Base-by-base conservation (phyloP, 1,284 basidiomycete species). In the Wolfiporia cocos region DNA sequence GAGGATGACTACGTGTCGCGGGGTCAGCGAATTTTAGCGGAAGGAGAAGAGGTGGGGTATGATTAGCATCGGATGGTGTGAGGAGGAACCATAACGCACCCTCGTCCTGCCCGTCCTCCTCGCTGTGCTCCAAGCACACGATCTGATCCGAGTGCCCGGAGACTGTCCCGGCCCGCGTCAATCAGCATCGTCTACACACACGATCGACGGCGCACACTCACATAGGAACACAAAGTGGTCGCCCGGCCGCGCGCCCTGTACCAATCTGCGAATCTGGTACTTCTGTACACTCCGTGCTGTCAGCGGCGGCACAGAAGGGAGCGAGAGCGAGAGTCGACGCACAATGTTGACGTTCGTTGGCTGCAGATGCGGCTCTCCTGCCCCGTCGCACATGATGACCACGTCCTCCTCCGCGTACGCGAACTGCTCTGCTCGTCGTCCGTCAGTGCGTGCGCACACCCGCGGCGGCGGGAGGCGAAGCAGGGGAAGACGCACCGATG, bases 101-200 rank as follows among this genome's bases (percentile, higher is more conserved):
- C 49, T 71, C 70, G 19, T 71, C 51, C 39, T 41, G 39, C 11
- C 47, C 49, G 35, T 53, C 51, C 2, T 53, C 51, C 28, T 53
- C 51, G 9, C 43, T 45, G 11, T 37, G 37, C 6, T 37, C 39
- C 5, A 26, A 37, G 35, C 45, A 49, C 12, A 43, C 40, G n/a
- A 50, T 26, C 32, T 53, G 51, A 4, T 39, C 48, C 1, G 49
- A 48, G 24, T 53, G 51, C 4, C 51, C 51, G n/a, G 51, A 41
- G 20, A 46, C 51, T 53, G 14, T 10, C n/a, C n/a, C n/a, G n/a
- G n/a, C n/a, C n/a, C n/a, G n/a, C n/a, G n/a, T n/a, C n/a, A n/a
- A n/a, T n/a, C n/a, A n/a, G n/a, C n/a, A n/a, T n/a, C n/a, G n/a
- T n/a, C n/a, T n/a, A n/a, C n/a, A n/a, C n/a, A n/a, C n/a, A n/a